These are phyloP conservation scores for Plasmopara viticola DNA, from an alignment of 352 stramenopile genomes.

Conservation along the genomic window DNA sequence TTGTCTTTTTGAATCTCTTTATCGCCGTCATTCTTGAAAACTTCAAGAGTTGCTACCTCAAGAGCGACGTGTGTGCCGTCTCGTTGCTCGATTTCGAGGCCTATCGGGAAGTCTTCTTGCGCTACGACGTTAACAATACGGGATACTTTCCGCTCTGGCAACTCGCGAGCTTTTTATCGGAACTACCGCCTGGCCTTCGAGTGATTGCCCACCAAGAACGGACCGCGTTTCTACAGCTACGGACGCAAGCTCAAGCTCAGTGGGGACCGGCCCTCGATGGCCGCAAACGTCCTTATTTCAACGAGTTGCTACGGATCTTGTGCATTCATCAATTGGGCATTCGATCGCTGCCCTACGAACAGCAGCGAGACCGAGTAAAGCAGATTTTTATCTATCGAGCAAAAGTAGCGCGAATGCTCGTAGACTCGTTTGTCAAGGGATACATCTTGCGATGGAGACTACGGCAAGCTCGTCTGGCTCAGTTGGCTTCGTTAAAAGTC, in stretches of 20 bases:
- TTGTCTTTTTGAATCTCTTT: slow-evolving; percentile 80
- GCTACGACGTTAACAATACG: slow-evolving; percentile 46
- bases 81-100: slow-evolving; percentile 70
- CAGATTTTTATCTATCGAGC: slow-evolving; percentile 80
- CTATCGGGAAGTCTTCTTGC: slow-evolving; percentile 63
- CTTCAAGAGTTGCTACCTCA: slow-evolving; percentile 74
- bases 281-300: slow-evolving; percentile 61
- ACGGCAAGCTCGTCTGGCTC: slow-evolving; percentile 17
- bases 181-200: slow-evolving; percentile 46
- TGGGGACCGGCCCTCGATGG: slow-evolving; percentile 23
- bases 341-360: slow-evolving; percentile 68
- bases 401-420: slow-evolving; percentile 70
- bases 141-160: slow-evolving; percentile 67
- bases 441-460: slow-evolving; percentile 57
- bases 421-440: slow-evolving; percentile 58
- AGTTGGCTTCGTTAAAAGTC: slow-evolving; percentile 13
- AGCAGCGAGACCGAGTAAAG: slow-evolving; percentile 75
- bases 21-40: slow-evolving; percentile 81
- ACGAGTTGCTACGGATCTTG: slow-evolving; percentile 63
- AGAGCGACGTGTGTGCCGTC: slow-evolving; percentile 66
- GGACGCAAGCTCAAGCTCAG: slow-evolving; percentile 59
- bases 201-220: slow-evolving; percentile 39
- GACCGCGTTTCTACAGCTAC: slow-evolving; percentile 57
- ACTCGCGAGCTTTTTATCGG: slow-evolving; percentile 45
- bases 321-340: slow-evolving; percentile 82